Evolutionary conservation across 768 basidiomycete genomes (phyloP).

Genomic region (Hydnum rufescens): DNA sequence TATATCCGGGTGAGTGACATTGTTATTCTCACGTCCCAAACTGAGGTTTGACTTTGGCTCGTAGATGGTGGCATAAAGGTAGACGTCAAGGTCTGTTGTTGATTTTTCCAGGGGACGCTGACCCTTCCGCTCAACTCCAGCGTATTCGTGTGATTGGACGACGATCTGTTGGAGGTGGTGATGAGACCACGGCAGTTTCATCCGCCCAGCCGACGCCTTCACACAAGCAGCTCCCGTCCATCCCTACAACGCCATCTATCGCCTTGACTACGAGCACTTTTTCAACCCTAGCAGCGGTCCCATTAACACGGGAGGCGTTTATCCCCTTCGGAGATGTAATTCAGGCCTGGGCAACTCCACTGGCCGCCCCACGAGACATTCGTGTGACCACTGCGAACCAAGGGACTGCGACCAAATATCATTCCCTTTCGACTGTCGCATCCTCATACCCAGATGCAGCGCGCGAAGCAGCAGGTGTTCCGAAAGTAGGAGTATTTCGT

Average conservation of each 20-base stretch:
- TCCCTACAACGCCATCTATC: not conserved
- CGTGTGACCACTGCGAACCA: slow-evolving; percentile 70
- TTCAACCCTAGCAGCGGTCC: slow-evolving; percentile 20
- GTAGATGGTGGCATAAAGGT: slow-evolving; percentile 82
- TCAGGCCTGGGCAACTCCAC: slow-evolving; percentile 58
- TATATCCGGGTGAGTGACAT: slow-evolving; percentile 39
- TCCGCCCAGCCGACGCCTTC: not conserved
- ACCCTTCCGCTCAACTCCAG: slow-evolving; percentile 4
- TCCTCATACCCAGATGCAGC: slow-evolving; percentile 40
- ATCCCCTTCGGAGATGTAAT: slow-evolving; percentile 78
- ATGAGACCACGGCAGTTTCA: not conserved
- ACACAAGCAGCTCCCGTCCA: not conserved
- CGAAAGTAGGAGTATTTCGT: slow-evolving; percentile 68
- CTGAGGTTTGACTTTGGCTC: not conserved
- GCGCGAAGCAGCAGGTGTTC: slow-evolving; percentile 26
- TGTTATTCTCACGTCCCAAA: not conserved
- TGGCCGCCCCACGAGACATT: slow-evolving; percentile 43
- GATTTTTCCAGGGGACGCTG: too few relatives aligned
- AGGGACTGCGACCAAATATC: slow-evolving; percentile 82
- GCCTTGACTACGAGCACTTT: slow-evolving; percentile 5
- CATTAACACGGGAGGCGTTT: slow-evolving; percentile 74
- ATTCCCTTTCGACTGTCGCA: slow-evolving; percentile 60
- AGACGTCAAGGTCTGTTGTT: too few relatives aligned
- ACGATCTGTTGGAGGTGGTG: slow-evolving; percentile 19
- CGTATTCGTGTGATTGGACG: slow-evolving; percentile 67